Evolutionary conservation across 1,284 basidiomycete genomes (phyloP).

Genomic region (Microbotryomycetes sp.): DNA sequence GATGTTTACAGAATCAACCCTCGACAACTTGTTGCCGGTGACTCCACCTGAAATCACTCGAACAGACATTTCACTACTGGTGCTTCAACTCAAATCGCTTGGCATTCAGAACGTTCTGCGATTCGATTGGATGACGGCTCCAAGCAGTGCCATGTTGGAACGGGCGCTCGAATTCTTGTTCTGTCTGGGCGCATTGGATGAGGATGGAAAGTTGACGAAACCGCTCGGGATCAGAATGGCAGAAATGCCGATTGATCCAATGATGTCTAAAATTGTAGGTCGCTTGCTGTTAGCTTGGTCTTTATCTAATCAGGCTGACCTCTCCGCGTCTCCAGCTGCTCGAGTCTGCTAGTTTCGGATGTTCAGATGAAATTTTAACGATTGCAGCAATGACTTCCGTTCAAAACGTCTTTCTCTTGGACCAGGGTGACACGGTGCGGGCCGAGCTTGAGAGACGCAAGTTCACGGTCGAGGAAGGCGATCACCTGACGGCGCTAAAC

Average conservation of each 20-base stretch:
- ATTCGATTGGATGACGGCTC: conserved; percentile 87
- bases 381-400: conserved; percentile 93
- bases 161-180: conserved; percentile 64
- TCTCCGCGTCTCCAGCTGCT: conserved; percentile 61
- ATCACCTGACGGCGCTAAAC: conserved; percentile 85
- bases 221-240: conserved; percentile 51
- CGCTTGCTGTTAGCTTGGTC: background rate
- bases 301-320: no score
- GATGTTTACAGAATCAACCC: conserved; percentile 67
- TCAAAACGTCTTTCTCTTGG: conserved; percentile 83
- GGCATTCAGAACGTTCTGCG: conserved; percentile 82
- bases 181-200: conserved; percentile 49
- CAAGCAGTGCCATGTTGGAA: conserved; percentile 77
- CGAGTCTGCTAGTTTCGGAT: conserved; percentile 70
- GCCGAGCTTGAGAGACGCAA: conserved; percentile 86
- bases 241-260: conserved; percentile 52
- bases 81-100: conserved; percentile 86
- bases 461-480: conserved; percentile 96
- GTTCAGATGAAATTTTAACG: conserved; percentile 86
- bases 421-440: conserved; percentile 74
- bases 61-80: conserved; percentile 76
- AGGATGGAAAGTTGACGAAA: conserved; percentile 47
- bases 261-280: conserved; percentile 53
- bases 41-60: conserved; percentile 85
- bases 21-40: conserved; percentile 55